phyloP scores from a whole-genome alignment of 2,329 filamentous ascomycete species.

The Apiospora saccharicola region DNA sequence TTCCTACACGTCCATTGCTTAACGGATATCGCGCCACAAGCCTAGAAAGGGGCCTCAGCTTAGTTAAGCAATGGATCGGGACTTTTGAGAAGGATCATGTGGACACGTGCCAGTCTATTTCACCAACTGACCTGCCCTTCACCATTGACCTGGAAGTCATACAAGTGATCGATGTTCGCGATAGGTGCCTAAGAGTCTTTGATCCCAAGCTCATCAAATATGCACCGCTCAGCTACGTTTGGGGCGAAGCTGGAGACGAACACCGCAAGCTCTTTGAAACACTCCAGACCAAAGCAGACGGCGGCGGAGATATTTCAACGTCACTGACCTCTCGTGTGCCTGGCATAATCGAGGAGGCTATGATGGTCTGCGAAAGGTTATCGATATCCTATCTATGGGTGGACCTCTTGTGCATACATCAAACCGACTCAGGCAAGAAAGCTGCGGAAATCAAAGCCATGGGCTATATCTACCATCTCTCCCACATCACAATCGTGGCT shows the following conservation, averaged over 20 bases:
- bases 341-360: constrained; percentile 2
- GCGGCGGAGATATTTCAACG: not conserved
- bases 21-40: constrained; percentile 9
- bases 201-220: not conserved
- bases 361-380: not conserved
- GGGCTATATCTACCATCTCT: constrained; percentile 16
- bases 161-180: not conserved
- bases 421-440: not conserved
- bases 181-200: not conserved
- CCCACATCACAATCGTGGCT: constrained; percentile 1
- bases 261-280: not conserved
- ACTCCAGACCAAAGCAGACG: not conserved
- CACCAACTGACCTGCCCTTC: not conserved
- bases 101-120: not conserved
- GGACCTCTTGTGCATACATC: constrained; percentile 14
- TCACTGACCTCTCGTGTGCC: not conserved
- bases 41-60: not conserved
- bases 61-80: constrained; percentile 8
- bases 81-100: not conserved
- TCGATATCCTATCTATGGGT: constrained; percentile 5
- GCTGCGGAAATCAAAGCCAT: constrained; percentile 7
- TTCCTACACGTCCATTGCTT: constrained; percentile 12
- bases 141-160: not conserved
- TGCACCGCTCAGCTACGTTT: constrained; percentile 21
- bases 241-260: not conserved